phyloP scores from a whole-genome alignment of 352 stramenopile genomes.

The Globisporangium paroecandrum region DNA sequence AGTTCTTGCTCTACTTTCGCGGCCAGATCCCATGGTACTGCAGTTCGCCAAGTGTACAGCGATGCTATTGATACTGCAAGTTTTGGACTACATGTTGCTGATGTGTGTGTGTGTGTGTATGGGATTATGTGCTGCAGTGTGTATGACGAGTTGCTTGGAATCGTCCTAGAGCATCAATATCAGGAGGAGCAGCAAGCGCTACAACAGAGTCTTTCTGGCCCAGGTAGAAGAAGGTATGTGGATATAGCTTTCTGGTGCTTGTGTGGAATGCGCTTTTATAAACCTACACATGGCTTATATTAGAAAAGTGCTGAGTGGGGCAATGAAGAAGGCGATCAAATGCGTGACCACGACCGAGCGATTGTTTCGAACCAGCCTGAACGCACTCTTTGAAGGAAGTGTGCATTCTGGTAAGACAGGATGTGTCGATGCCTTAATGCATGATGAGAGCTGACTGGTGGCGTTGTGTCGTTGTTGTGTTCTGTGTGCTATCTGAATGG shows the following conservation, averaged over 20 bases:
- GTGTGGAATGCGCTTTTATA: not conserved
- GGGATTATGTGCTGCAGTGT: conserved; percentile 27
- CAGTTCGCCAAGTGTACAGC: not conserved
- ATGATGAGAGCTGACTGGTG: not conserved
- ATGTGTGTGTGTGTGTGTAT: conserved; percentile 1
- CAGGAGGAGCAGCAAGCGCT: conserved; percentile 15
- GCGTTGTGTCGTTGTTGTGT: not conserved
- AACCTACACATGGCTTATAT: not conserved
- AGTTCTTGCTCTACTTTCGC: conserved; percentile 65
- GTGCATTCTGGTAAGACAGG: conserved; percentile 26
- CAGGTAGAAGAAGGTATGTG: conserved; percentile 1
- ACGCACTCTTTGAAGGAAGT: conserved; percentile 31
- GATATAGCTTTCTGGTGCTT: not conserved
- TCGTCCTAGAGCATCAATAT: conserved; percentile 24
- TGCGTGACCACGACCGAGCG: conserved; percentile 35
- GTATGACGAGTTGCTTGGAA: conserved; percentile 43
- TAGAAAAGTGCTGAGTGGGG: conserved; percentile 28
- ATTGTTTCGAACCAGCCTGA: conserved; percentile 28
- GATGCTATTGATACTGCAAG: not conserved
- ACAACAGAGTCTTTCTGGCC: not conserved
- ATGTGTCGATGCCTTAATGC: not conserved
- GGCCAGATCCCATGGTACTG: conserved; percentile 61
- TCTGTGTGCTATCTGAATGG: not conserved
- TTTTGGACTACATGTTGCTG: not conserved
- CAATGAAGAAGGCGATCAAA: conserved; percentile 47